phyloP scores from a whole-genome alignment of 768 basidiomycete species.

The Mycena latifolia region DNA sequence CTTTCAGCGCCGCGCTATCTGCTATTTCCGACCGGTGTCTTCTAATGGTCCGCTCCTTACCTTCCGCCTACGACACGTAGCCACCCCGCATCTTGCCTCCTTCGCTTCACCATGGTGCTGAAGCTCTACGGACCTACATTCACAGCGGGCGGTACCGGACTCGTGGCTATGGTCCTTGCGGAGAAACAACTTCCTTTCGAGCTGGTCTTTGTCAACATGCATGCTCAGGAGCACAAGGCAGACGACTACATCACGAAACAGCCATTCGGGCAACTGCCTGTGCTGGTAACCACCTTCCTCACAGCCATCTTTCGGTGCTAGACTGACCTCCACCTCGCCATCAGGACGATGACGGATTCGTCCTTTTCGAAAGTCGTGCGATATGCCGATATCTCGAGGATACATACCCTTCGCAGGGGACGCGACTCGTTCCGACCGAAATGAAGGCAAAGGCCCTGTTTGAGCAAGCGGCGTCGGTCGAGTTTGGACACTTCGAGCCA shows the following conservation, averaged over 20 bases:
- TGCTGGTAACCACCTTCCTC: neutral
- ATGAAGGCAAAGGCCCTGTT: constrained; percentile 40
- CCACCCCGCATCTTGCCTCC: too few species aligned
- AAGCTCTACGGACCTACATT: constrained; percentile 53
- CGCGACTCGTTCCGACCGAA: constrained; percentile 51
- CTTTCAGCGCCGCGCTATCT: too few species aligned
- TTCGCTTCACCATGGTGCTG: constrained; percentile 62
- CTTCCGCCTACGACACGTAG: too few species aligned
- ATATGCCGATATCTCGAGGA: constrained; percentile 58
- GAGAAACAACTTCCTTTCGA: constrained; percentile 65
- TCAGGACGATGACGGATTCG: constrained; percentile 59
- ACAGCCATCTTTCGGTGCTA: neutral
- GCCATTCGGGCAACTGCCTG: constrained; percentile 59
- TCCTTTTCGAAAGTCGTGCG: constrained; percentile 60
- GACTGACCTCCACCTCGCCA: constrained; percentile 27
- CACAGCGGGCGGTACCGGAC: constrained; percentile 59
- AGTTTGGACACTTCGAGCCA: constrained; percentile 8
- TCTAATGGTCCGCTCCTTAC: too few species aligned
- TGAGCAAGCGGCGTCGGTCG: constrained; percentile 18
- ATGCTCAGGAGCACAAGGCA: constrained; percentile 55
- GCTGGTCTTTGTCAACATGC: constrained; percentile 50
- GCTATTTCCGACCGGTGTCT: too few species aligned
- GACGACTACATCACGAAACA: constrained; percentile 53
- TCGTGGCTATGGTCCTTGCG: constrained; percentile 54
- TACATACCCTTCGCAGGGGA: constrained; percentile 55